Conservation (phyloP, 306 rosid species). For the Benincasa hispida region DNA sequence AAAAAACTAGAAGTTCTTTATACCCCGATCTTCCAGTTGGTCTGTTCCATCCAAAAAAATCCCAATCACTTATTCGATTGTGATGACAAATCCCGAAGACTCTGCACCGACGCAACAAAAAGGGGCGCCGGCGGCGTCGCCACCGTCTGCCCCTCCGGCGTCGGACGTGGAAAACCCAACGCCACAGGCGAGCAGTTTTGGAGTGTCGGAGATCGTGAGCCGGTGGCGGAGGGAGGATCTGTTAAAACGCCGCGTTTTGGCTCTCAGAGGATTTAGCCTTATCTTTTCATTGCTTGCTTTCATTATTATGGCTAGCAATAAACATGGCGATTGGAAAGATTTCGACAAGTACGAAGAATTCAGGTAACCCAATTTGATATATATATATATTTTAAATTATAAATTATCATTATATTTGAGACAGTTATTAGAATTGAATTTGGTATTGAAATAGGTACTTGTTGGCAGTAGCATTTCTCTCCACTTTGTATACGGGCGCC, state of each 20-base stretch:
- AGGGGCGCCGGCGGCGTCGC: background rate
- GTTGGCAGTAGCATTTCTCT: constrained; percentile 38
- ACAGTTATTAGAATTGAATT: background rate
- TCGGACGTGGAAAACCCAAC: constrained; percentile 14
- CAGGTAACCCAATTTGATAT: constrained; percentile 23
- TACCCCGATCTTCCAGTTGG: background rate
- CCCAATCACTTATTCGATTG: background rate
- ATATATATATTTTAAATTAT: background rate
- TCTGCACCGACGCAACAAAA: background rate
- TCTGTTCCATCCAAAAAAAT: background rate
- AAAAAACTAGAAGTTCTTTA: background rate
- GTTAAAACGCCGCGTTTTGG: constrained; percentile 42
- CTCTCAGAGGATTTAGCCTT: constrained; percentile 43
- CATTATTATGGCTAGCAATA: constrained; percentile 51
- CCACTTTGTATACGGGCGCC: constrained; percentile 36
- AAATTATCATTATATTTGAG: background rate
- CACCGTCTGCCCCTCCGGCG: constrained; percentile 8
- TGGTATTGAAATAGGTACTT: constrained; percentile 35
- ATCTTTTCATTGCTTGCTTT: constrained; percentile 46
- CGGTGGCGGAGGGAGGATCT: constrained; percentile 73
- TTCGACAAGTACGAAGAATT: constrained; percentile 61
- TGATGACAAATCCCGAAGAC: background rate
- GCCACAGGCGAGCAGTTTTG: background rate
- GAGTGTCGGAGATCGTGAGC: constrained; percentile 20
- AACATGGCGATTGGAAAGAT: constrained; percentile 57